Base-by-base conservation (phyloP, 331 rosid species). In the Pyrus hybrid region DNA sequence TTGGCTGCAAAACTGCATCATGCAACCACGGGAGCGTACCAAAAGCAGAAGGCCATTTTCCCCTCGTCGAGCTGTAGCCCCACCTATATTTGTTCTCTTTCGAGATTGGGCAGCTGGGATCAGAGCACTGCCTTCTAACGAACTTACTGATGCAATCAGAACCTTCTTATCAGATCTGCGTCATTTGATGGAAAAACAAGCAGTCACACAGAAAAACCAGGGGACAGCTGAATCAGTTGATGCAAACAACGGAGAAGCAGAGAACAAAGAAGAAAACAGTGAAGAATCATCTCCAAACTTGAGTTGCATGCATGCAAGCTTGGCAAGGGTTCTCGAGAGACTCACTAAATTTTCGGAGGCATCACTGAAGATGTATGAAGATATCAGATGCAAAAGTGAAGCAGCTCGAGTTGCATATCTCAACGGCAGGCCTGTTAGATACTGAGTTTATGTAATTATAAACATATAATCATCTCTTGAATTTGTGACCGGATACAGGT, bases 331-430 rank as follows among this genome's bases (percentile, higher is more conserved):
- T 78, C 93, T 94, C 17, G 96, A 94, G 60, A 79, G 84, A 62
- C 85, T 92, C 66, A 90, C 88, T 21, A 92, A 89, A 77, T 90
- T 92, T 82, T 95, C 99, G 0, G 97, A 95, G 88, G 97, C 89
- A 54, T 92, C 97, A 0, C 75, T 92, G 79, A 95, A 95, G 85
- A 88, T 95, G 97, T 95, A 88, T 22, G 99, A 95, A 83, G 96
- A 90, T 68, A 76, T 87, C 74, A 90, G 72, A 81, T 92, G 83
- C 80, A 90, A 86, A 77, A 88, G 89, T 41, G 99, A 95, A 74
- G 75, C 84, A 37, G 99, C 96, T 16, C 79, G 81, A 65, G 81
- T 56, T 60, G 85, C 89, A 26, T 95, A 95, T 79, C 68, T 83
- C 29, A 91, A 84, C 72, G 76, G 54, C 83, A 83, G 78, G 79